Percentiles rank a stretch among this genome's conserved stretches.
phyloP scores from a whole-genome alignment of 805 yeast species.

The Cyberlindnera euphorbiiphila region DNA sequence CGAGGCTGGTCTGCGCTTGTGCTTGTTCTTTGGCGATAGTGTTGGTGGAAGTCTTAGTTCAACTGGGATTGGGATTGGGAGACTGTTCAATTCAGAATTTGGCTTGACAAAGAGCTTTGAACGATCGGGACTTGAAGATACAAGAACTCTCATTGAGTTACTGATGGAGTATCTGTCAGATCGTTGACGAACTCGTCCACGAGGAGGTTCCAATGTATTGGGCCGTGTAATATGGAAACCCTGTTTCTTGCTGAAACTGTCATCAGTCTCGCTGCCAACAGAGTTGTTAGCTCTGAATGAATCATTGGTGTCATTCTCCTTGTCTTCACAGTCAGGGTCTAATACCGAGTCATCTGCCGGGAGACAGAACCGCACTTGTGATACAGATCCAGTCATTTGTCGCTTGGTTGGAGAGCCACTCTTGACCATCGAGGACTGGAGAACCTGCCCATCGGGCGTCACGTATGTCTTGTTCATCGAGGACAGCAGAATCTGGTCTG shows the following conservation, averaged over 20 bases:
- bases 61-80: constrained; percentile 35
- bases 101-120: constrained; percentile 32
- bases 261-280: no score
- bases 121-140: constrained; percentile 20
- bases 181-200: constrained; percentile 8
- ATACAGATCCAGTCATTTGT: constrained; percentile 24
- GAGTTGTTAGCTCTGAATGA: no score
- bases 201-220: constrained; percentile 9
- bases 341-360: constrained; percentile 12
- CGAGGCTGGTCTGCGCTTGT: constrained; percentile 26
- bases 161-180: constrained; percentile 13
- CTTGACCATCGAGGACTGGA: constrained; percentile 29
- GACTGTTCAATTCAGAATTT: constrained; percentile 33
- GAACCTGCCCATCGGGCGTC: constrained; percentile 25
- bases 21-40: constrained; percentile 33
- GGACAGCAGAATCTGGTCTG: constrained; percentile 14
- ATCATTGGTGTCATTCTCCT: constrained; percentile 2
- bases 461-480: constrained; percentile 22
- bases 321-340: constrained; percentile 12
- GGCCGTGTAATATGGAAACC: constrained; percentile 14
- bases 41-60: constrained; percentile 36
- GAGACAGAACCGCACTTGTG: constrained; percentile 29
- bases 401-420: constrained; percentile 28
- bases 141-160: constrained; percentile 21
- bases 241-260: constrained; percentile 11